phyloP scores from a whole-genome alignment of 352 stramenopile genomes.

The Phytopythium montanum region DNA sequence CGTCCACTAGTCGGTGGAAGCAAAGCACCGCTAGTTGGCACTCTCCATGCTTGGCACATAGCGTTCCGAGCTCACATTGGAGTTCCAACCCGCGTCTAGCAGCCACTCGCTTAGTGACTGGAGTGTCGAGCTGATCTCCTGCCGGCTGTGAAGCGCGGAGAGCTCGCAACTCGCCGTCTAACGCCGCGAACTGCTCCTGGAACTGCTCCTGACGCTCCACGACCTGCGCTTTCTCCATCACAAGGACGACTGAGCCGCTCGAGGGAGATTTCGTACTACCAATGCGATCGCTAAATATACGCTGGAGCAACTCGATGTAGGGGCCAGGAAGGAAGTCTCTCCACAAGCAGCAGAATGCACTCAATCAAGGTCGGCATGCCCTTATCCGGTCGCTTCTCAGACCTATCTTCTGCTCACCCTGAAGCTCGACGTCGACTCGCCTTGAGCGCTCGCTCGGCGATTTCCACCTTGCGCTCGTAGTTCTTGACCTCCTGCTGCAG shows the following conservation, averaged over 20 bases:
- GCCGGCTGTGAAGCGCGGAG: conserved; percentile 9
- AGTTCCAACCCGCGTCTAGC: conserved; percentile 13
- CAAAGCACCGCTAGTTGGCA: conserved; percentile 26
- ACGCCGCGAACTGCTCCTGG: conserved; percentile 19
- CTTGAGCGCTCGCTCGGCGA: conserved; percentile 84
- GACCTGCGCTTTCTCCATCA: conserved; percentile 30
- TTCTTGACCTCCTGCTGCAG: conserved; percentile 86
- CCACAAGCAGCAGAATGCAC: no score
- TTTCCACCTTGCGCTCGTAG: conserved; percentile 93
- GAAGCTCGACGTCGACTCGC: conserved; percentile 15
- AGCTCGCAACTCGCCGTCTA: conserved; percentile 19
- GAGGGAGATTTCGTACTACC: not conserved
- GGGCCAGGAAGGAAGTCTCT: no score
- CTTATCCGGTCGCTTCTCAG: no score
- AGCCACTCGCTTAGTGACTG: not conserved
- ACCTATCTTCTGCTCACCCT: not conserved
- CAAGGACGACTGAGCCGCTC: no score
- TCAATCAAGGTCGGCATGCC: no score
- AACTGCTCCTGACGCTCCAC: conserved; percentile 27
- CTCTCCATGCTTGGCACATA: conserved; percentile 31
- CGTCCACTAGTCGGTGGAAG: conserved; percentile 28
- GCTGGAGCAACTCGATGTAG: no score
- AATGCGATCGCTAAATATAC: not conserved
- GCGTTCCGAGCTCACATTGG: conserved; percentile 30
- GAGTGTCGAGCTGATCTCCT: not conserved